Percentiles rank a stretch among this genome's conserved stretches.
These are phyloP conservation scores for Scytalidium sp. DNA, from an alignment of 2,329 filamentous ascomycete species.

Conservation along the genomic window DNA sequence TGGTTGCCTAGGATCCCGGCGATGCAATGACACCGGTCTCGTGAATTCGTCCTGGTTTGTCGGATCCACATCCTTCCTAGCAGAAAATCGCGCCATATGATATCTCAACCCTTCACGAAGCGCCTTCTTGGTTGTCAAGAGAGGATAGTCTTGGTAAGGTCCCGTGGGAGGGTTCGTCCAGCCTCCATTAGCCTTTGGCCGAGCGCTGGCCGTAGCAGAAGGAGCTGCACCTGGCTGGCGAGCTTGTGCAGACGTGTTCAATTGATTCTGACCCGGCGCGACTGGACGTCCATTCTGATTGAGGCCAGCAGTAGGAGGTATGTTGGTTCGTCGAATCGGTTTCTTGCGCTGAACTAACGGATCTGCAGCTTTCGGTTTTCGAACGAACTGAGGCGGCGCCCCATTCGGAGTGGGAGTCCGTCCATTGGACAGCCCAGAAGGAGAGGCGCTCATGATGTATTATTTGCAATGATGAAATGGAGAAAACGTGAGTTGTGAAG, in stretches of 20 bases:
- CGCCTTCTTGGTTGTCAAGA: conserved; percentile 80
- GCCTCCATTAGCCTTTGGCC: conserved; percentile 48
- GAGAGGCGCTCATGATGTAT: conserved; percentile 37
- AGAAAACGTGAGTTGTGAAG: background rate
- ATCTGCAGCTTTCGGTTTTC: conserved; percentile 52
- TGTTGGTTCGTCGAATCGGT: conserved; percentile 34
- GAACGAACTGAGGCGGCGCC: conserved; percentile 40
- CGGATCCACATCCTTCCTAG: conserved; percentile 64
- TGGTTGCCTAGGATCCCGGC: conserved; percentile 76
- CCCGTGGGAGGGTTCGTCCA: conserved; percentile 54
- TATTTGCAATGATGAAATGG: background rate
- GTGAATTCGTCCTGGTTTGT: conserved; percentile 75
- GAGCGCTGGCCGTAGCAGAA: conserved; percentile 33
- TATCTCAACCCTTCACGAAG: conserved; percentile 77
- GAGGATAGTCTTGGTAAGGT: conserved; percentile 54
- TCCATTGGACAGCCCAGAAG: conserved; percentile 41
- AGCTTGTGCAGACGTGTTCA: conserved; percentile 12
- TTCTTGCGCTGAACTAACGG: conserved; percentile 64
- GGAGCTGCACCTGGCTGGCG: conserved; percentile 4
- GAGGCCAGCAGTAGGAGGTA: conserved; percentile 13
- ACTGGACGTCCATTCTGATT: conserved; percentile 18
- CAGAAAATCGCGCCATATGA: conserved; percentile 77
- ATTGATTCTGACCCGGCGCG: conserved; percentile 10
- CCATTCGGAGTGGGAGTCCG: conserved; percentile 45
- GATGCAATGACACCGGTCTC: conserved; percentile 82